A percentile compares a stretch with the other conserved stretches of the same genome.
Evolutionary conservation across 1,139 yeast species (phyloP).

Genomic region (Blastobotrys capitulatus): DNA sequence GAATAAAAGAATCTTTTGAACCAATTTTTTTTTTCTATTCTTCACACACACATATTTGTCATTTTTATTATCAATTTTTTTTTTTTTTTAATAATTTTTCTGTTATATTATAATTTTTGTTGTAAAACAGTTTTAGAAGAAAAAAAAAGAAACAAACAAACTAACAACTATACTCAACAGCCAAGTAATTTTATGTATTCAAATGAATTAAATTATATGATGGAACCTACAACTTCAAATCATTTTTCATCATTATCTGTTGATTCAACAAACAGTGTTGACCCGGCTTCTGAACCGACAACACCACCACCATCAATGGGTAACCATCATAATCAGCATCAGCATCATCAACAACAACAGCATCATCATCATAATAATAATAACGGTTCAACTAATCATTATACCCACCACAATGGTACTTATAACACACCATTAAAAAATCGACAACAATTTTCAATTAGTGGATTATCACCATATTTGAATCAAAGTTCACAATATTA

Average conservation of each 20-base stretch:
- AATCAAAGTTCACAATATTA: too few relatives aligned
- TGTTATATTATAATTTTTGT: too few relatives aligned
- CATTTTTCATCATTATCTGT: constrained; percentile 8
- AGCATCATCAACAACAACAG: constrained; percentile 3
- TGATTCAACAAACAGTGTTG: constrained; percentile 3
- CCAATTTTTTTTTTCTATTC: too few relatives aligned
- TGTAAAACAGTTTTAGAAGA: not conserved
- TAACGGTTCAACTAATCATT: not conserved
- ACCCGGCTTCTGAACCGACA: constrained; percentile 7
- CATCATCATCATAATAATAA: constrained; percentile 2
- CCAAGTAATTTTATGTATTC: not conserved
- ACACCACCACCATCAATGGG: constrained; percentile 9
- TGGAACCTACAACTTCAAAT: constrained; percentile 4
- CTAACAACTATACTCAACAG: not conserved
- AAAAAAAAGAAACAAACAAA: too few relatives aligned
- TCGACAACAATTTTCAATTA: not conserved
- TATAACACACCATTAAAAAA: not conserved
- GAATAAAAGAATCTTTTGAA: too few relatives aligned
- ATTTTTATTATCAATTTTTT: not conserved
- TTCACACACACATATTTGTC: too few relatives aligned
- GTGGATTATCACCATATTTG: too few relatives aligned
- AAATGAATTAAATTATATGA: not conserved
- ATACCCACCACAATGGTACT: too few relatives aligned
- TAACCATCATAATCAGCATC: not conserved
- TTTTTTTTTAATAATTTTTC: too few relatives aligned